These are phyloP conservation scores for Penicillium arizonense DNA, from an alignment of 495 filamentous ascomycete genomes.

Conservation along the genomic window DNA sequence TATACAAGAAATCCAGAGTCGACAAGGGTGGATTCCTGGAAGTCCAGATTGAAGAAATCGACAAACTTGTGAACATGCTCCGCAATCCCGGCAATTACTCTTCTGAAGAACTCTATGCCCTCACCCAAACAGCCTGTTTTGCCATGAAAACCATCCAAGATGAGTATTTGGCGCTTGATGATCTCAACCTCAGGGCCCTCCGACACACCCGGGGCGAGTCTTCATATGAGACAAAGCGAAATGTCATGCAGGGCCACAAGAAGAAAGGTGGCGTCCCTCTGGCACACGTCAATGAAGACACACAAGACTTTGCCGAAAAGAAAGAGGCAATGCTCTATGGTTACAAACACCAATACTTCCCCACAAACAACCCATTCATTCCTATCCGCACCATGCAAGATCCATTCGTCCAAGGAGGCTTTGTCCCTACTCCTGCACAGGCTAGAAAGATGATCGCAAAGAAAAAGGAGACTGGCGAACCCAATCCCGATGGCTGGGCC, in stretches of 20 bases:
- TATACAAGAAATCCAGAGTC: conserved; percentile 34
- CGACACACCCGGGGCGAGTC: conserved; percentile 24
- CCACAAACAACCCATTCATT: conserved; percentile 2
- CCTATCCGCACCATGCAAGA: conserved; percentile 33
- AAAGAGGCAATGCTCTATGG: conserved; percentile 45
- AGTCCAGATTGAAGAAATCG: conserved; percentile 23
- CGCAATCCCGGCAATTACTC: conserved; percentile 34
- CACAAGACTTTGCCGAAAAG: conserved; percentile 35
- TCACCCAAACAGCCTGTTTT: conserved; percentile 50
- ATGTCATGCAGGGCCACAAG: conserved; percentile 14
- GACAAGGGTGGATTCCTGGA: conserved; percentile 47
- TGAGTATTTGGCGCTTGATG: conserved; percentile 61
- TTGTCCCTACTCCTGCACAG: conserved; percentile 43
- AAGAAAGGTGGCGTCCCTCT: conserved; percentile 19
- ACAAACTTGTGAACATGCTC: conserved; percentile 34
- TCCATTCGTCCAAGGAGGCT: conserved; percentile 43
- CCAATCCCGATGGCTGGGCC: conserved; percentile 42
- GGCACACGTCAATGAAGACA: conserved; percentile 16
- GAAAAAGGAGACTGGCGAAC: conserved; percentile 27
- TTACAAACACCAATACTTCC: conserved; percentile 33
- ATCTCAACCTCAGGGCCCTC: conserved; percentile 50
- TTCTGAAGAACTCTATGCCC: conserved; percentile 50
- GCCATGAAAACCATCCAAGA: conserved; percentile 60
- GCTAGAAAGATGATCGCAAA: conserved; percentile 39
- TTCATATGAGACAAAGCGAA: conserved; percentile 14